Percentiles rank a stretch among this genome's conserved stretches.
phyloP scores from a whole-genome alignment of 140 eudicot genomes.

The Bidens hawaiensis region DNA sequence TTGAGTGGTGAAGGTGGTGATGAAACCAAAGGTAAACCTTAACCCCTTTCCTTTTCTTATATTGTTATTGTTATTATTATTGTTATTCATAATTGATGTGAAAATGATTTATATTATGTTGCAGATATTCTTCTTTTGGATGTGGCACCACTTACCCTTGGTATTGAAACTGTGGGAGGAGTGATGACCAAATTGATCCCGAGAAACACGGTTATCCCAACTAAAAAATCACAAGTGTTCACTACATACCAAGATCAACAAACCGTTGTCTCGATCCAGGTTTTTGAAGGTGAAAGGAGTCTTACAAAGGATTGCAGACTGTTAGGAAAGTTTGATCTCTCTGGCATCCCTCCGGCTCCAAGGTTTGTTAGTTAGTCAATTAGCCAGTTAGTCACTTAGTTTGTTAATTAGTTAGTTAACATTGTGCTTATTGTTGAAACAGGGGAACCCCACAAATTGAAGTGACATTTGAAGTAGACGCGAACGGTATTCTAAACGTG shows the following conservation, averaged over 20 bases:
- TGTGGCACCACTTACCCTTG: slow-evolving; percentile 69
- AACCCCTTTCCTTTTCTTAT: neutral
- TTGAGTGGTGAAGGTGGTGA: slow-evolving; percentile 79
- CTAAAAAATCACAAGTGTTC: slow-evolving; percentile 69
- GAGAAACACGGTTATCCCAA: slow-evolving; percentile 65
- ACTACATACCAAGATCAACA: slow-evolving; percentile 78
- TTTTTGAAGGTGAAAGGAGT: slow-evolving; percentile 80
- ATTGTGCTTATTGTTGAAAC: slow-evolving; percentile 4
- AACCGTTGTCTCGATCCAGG: slow-evolving; percentile 66
- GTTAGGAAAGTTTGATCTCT: slow-evolving; percentile 60
- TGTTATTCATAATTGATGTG: neutral
- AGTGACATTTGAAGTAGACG: slow-evolving; percentile 70
- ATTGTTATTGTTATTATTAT: neutral
- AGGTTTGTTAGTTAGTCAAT: slow-evolving; percentile 32
- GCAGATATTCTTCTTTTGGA: slow-evolving; percentile 68
- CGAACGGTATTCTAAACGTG: slow-evolving; percentile 66
- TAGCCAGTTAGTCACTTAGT: too few species aligned
- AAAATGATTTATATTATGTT: neutral
- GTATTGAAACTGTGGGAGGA: slow-evolving; percentile 74
- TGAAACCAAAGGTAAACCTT: slow-evolving; percentile 60
- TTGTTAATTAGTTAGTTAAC: too few species aligned
- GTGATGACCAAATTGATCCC: slow-evolving; percentile 80
- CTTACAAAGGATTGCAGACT: slow-evolving; percentile 60
- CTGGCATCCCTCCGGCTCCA: slow-evolving; percentile 67
- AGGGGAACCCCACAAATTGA: slow-evolving; percentile 75